Evolutionary conservation across 345 rosid species (phyloP), one percentile per base, ranked within the genome.

Genomic region (Euphorbia peplus): DNA sequence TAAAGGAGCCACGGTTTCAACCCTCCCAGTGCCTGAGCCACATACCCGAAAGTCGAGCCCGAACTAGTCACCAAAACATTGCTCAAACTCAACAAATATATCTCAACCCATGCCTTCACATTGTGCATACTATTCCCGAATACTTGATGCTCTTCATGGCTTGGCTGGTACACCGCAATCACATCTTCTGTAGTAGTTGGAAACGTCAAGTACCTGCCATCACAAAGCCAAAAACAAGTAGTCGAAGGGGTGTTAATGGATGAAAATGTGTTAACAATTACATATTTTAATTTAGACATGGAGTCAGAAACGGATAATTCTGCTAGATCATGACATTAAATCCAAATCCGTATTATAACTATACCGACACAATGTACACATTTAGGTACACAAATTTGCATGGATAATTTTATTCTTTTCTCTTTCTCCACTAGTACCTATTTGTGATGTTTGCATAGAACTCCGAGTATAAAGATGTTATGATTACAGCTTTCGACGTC

Each of bases 141-240:
- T 5, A 37, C 66, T 26, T 75, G 78, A 16, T 7, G 9, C 48
- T 24, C 48, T 9, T 69, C 78, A 5, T 69, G 74, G 64, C 73
- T 75, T 18, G 74, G 70, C 70, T 75, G 78, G 21, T 55, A 48
- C 14, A 75, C 65, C 24, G 55, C 71, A 1, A 73, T 54, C 15
- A 42, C 15, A 11, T 73, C 76, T 10, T 71, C 71, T 15, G 22
- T 55, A 1, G 16, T 47, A 0, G 73, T 57, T 15, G 78, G 66
- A 8, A 19, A 57, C 39, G 26, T 63, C 78, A 73, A 75, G 15
- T 68, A 75, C 70, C 59, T 14, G 37, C 37, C 3, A 6, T 32
- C 4, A 6, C 37, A 6, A 6, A 32, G 37, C 37, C 37, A 32
- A 6, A 32, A 32, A 32, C 37, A 32, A 32, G 6, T 32, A 32